Base-by-base conservation (phyloP, 352 stramenopile species). In the Phytophthora hybrid region DNA sequence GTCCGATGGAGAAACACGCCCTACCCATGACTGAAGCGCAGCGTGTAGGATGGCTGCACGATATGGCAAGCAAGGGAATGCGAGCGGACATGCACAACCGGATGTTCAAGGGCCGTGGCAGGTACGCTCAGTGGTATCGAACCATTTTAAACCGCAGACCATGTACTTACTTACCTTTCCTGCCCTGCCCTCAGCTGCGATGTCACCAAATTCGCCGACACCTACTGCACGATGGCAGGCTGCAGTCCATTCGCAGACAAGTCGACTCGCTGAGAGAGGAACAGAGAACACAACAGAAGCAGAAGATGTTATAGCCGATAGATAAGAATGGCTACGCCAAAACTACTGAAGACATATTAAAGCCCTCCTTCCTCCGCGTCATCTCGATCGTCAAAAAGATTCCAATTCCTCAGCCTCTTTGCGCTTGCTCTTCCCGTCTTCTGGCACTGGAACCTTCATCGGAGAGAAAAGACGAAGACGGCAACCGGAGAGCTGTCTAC, bases 161-260 rank as follows among this genome's bases (percentile, higher is more conserved):
- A n/a, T 21, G 44, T 16, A 52, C 44, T 54, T 29, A 31, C 47
- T 29, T 54, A 18, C 47, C 21, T 54, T 31, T 51, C 18, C 8
- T 51, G 16, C 16, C 41, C 47, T 31, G 10, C 9, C 19, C 47
- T 31, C 47, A 94, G 89, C 75, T 95, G 84, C 55, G 89, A 95
- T 41, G 88, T 96, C 68, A 95, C 88, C 32, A 85, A 85, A 74
- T 96, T 96, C 72, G 89, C 89, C 54, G 87, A 93, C 61, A 88
- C 88, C 1, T 95, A 96, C 71, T 91, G 79, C 81, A 93, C 89
- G 13, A 96, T 96, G 88, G 85, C 89, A 55, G 85, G 88, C 58
- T 96, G 88, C 73, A 95, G 86, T 62, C 89, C 88, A 0, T 95
- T 96, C 70, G 89, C 88, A 23, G 89, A 95, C 77, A 96, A 96